These are phyloP conservation scores for Magnusiomyces paraingens DNA, from an alignment of 1,139 yeast species.

Conservation along the genomic window DNA sequence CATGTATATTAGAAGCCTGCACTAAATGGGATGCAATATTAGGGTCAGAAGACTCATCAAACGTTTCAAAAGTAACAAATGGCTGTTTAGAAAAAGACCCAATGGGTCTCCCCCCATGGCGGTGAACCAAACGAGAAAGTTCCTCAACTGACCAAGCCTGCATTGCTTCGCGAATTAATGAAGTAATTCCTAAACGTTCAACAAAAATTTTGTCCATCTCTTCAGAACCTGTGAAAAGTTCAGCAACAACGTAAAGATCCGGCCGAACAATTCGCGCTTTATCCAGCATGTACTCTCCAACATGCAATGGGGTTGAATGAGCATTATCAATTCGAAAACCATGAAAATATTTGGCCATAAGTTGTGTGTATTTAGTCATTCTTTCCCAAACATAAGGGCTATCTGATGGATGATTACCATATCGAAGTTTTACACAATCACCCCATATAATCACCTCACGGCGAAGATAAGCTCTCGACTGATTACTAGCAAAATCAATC, in stretches of 20 bases:
- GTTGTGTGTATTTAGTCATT: conserved; percentile 70
- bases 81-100: conserved; percentile 57
- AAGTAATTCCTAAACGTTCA: conserved; percentile 80
- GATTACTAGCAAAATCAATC: conserved; percentile 80
- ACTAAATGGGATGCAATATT: conserved; percentile 39
- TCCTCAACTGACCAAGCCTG: conserved; percentile 90
- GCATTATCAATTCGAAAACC: conserved; percentile 95
- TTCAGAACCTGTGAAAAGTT: conserved; percentile 87
- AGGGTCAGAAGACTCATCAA: conserved; percentile 12
- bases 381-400: conserved; percentile 87
- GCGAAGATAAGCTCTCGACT: conserved; percentile 74
- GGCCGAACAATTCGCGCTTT: conserved; percentile 83
- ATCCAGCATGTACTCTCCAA: conserved; percentile 82
- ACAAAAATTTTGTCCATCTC: conserved; percentile 85
- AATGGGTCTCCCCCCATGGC: conserved; percentile 92
- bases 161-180: conserved; percentile 93
- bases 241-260: conserved; percentile 87
- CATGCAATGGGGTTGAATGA: conserved; percentile 93
- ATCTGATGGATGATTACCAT: conserved; percentile 69
- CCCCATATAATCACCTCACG: conserved; percentile 98
- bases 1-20: conserved; percentile 72
- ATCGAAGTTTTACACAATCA: conserved; percentile 89
- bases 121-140: conserved; percentile 76
- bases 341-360: conserved; percentile 69
- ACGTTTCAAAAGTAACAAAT: conserved; percentile 21